Base-by-base conservation (phyloP, 345 rosid genomes). In the Eucalyptus fibrosa region DNA sequence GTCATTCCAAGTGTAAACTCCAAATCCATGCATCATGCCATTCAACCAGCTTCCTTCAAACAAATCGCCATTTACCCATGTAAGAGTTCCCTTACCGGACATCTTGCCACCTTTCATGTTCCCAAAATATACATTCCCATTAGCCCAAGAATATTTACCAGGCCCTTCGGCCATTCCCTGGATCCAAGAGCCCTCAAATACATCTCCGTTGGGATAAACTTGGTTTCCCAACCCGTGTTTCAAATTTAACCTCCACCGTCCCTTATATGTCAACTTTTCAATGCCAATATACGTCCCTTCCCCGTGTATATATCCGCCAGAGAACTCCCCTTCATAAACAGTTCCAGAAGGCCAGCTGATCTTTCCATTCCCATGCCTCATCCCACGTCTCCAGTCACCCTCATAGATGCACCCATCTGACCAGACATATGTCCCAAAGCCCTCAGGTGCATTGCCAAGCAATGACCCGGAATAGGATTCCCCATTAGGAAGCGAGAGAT, bases 81-180 rank as follows among this genome's bases (percentile, higher is more conserved):
- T 94, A 85, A 98, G 92, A 80, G 96, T 98, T 88, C 99, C 99
- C 90, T 95, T 98, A 32, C 99, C 99, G 3, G 98, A 96, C 99
- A 96, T 98, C 92, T 96, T 96, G n/a, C 99, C 98, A 86, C 95
- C 97, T 92, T 96, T 97, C 97, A 98, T 98, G 92, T 96, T 94
- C 88, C 99, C 99, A 10, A 93, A 88, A 92, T 96, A 97, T 21
- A 94, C 91, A 89, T 98, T 97, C 59, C 96, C 94, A 86, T 96
- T 97, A 88, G 94, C 97, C 99, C 99, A 98, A 50, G 93, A 94
- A 93, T 98, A 98, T 92, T 94, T 98, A 32, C 99, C 98, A 9
- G 95, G 98, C 59, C 99, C 99, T 94, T 98, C 99, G 42, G 96
- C 93, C 19, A 92, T 87, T 90, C 99, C 99, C 47, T 95, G 96